Base-by-base conservation (phyloP, 306 rosid species). In the Lathyrus aphaca region DNA sequence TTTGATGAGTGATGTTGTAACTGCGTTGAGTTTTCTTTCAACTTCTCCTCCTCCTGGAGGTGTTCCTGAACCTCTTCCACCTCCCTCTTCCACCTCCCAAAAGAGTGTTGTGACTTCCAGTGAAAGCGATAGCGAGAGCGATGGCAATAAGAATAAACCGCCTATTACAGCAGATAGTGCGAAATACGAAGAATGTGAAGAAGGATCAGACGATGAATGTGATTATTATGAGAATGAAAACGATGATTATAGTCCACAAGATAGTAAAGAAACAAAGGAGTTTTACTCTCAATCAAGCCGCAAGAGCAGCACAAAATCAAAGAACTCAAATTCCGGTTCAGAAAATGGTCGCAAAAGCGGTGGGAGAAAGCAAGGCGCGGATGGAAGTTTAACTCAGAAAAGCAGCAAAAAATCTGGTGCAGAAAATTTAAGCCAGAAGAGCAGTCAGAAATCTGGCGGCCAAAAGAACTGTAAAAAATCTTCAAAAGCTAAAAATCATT, bases 1-100 rank as follows among this genome's bases (percentile, higher is more conserved):
- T 49, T 78, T 93, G 63, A 93, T 93, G 84, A 84, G 85, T 59
- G 98, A 93, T 64, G 90, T 88, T 54, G 91, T 90, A 30, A 77
- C 83, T 10, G 86, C 98, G 65, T 80, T 93, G 6, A 88, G 96
- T 67, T 93, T 90, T 65, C 96, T 90, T 68, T 81, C 89, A 12
- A 74, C 82, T 1, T 11, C 53, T 17, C 85, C 92, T 21, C 61
- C 59, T 21, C 61, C 76, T 4, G 73, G 29, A 58, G 50, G 6
- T 46, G 30, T 27, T 32, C 74, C 68, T 19, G 68, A 69, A 42
- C 74, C 79, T 74, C 55, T 60, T 46, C 72, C 60, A n/a, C 65
- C 74, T 14, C 16, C 57, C 16, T 4, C 58, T 15, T 25, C 50
- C 19, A 50, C 74, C 23, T n/a, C 72, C 4, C 39, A 68, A 5